Percentiles rank a stretch among this genome's conserved stretches.
Evolutionary conservation across 108 stramenopile species (phyloP).

Genomic region (Nitzschia putrida): DNA sequence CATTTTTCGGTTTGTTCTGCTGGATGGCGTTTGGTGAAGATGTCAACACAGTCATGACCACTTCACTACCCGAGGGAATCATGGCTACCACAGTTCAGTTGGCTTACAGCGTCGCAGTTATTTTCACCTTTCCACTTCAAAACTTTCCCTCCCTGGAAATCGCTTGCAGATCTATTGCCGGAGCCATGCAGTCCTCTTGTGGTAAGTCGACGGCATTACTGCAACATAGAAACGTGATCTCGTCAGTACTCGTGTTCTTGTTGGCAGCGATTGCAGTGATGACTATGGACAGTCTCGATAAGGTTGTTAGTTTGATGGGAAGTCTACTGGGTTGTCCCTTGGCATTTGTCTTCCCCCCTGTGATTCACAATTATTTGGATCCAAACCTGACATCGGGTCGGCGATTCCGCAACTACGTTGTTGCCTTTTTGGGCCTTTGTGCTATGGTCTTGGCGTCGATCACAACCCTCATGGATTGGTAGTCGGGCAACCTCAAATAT

Average conservation of each 20-base stretch:
- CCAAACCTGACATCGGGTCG: slow-evolving; percentile 11
- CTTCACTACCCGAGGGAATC: slow-evolving; percentile 50
- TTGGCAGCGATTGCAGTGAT: slow-evolving; percentile 49
- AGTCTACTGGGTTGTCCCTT: slow-evolving; percentile 63
- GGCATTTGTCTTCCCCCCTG: slow-evolving; percentile 67
- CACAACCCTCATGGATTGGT: slow-evolving; percentile 52
- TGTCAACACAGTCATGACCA: slow-evolving; percentile 65
- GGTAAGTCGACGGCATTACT: slow-evolving; percentile 10
- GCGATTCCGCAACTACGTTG: slow-evolving; percentile 32
- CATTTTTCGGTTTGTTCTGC: slow-evolving; percentile 57
- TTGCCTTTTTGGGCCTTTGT: slow-evolving; percentile 47
- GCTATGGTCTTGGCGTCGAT: slow-evolving; percentile 55
- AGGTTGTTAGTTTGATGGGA: slow-evolving; percentile 69
- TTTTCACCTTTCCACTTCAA: slow-evolving; percentile 79
- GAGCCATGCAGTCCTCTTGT: slow-evolving; percentile 18
- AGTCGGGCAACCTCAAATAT: not conserved
- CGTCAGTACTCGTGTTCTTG: slow-evolving; percentile 43
- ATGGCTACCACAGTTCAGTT: slow-evolving; percentile 65
- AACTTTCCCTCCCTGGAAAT: slow-evolving; percentile 77
- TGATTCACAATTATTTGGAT: slow-evolving; percentile 65
- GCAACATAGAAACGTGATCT: slow-evolving; percentile 43
- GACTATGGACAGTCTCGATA: slow-evolving; percentile 63
- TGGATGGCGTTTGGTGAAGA: slow-evolving; percentile 67
- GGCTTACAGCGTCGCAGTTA: slow-evolving; percentile 67
- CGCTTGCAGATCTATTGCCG: slow-evolving; percentile 36